Percentiles rank a stretch among this genome's conserved stretches.
These are phyloP conservation scores for Calonectria crousiana DNA, from an alignment of 2,329 filamentous ascomycete genomes.

Conservation along the genomic window DNA sequence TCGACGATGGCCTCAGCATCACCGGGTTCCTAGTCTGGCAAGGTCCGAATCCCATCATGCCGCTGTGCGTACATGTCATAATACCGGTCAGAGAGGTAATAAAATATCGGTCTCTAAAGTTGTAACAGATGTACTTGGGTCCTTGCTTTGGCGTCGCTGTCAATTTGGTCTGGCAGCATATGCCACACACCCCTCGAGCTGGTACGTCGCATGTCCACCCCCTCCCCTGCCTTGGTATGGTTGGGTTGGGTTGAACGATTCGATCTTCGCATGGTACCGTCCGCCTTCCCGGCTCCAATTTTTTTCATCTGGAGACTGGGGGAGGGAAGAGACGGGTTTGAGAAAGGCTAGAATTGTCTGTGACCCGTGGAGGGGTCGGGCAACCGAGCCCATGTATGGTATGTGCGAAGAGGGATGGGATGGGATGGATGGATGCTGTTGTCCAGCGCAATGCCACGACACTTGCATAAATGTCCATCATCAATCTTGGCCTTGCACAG, in stretches of 20 bases:
- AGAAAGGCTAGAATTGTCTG: constrained; percentile 26
- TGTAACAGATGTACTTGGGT: constrained; percentile 23
- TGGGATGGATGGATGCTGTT: constrained; percentile 26
- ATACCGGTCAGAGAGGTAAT: constrained; percentile 39
- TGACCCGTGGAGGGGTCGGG: constrained; percentile 24
- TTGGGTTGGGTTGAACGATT: constrained; percentile 36
- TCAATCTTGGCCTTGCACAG: constrained; percentile 32
- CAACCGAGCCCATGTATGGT: constrained; percentile 16
- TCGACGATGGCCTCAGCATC: constrained; percentile 36
- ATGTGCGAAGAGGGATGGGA: constrained; percentile 9
- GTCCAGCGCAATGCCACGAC: constrained; percentile 46
- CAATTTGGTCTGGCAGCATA: constrained; percentile 27
- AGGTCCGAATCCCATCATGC: constrained; percentile 12
- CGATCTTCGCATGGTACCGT: constrained; percentile 45
- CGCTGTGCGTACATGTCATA: constrained; percentile 33
- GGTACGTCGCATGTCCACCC: constrained; percentile 18
- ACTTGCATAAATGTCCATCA: constrained; percentile 45
- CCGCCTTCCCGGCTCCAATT: constrained; percentile 41
- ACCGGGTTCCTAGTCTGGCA: constrained; percentile 27
- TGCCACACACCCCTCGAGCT: constrained; percentile 32
- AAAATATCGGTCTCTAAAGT: constrained; percentile 27
- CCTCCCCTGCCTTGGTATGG: constrained; percentile 17
- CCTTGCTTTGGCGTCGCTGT: constrained; percentile 37
- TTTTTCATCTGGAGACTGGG: constrained; percentile 38
- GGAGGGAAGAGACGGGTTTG: constrained; percentile 25